These are phyloP conservation scores for Ochetophila trinervis DNA, from an alignment of 306 rosid species.

Conservation along the genomic window DNA sequence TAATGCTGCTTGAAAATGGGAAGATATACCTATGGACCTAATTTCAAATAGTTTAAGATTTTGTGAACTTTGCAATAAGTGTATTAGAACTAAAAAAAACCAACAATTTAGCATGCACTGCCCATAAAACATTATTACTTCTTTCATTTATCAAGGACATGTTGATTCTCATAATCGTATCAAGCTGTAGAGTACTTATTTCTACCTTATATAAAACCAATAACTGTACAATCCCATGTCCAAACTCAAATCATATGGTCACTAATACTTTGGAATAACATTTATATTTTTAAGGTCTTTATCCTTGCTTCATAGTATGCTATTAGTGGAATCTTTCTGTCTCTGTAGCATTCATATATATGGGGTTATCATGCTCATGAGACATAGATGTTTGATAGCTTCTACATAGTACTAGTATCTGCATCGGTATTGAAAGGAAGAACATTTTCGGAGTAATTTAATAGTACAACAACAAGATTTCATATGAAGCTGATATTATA, in stretches of 20 bases:
- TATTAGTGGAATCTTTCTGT: too few relatives aligned
- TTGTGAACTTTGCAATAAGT: too few relatives aligned
- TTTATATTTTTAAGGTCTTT: too few relatives aligned
- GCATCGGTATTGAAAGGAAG: conserved; percentile 6
- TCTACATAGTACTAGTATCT: neutral
- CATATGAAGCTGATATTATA: too few relatives aligned
- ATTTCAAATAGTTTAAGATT: too few relatives aligned
- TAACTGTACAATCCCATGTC: neutral
- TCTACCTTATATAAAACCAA: neutral
- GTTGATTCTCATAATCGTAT: neutral
- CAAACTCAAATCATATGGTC: neutral
- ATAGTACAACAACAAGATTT: too few relatives aligned
- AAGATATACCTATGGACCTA: too few relatives aligned
- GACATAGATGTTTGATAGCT: neutral
- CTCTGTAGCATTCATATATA: too few relatives aligned
- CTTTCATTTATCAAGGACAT: neutral
- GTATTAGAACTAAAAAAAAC: too few relatives aligned
- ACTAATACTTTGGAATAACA: neutral
- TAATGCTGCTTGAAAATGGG: too few relatives aligned
- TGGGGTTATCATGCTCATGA: neutral
- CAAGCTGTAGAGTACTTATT: neutral
- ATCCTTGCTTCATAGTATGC: neutral
- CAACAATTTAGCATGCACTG: neutral
- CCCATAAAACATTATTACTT: neutral
- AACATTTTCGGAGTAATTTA: neutral